Evolutionary conservation across 176 grass and related monocot species (phyloP).

Genomic region (Puccinellia tenuiflora): DNA sequence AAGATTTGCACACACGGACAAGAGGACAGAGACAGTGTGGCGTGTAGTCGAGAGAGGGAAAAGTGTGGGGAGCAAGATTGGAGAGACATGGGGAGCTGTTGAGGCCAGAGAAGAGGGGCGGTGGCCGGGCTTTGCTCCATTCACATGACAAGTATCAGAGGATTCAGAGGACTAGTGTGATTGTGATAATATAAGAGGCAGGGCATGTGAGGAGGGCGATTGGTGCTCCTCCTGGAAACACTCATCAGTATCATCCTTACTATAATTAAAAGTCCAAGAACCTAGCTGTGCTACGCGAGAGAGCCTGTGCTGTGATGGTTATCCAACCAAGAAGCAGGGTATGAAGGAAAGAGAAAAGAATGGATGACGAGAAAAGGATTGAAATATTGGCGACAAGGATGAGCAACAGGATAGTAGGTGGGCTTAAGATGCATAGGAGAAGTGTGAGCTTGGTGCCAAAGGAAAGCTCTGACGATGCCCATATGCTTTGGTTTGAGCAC

Average conservation of each 20-base stretch:
- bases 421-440: slow-evolving; percentile 24
- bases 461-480: slow-evolving; percentile 42
- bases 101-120: slow-evolving; percentile 4
- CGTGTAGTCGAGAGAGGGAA: slow-evolving; percentile 1
- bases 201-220: slow-evolving; percentile 40
- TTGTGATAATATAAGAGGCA: slow-evolving; percentile 46
- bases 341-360: slow-evolving; percentile 20
- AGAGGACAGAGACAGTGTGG: slow-evolving; percentile 1
- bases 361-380: slow-evolving; percentile 9
- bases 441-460: slow-evolving; percentile 57
- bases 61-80: slow-evolving; percentile 30
- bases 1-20: slow-evolving; percentile 15
- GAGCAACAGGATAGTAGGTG: slow-evolving; percentile 38
- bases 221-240: slow-evolving; percentile 30
- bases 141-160: slow-evolving; percentile 34
- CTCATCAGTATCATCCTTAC: slow-evolving; percentile 40
- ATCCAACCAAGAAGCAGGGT: slow-evolving; percentile 34
- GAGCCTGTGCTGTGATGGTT: slow-evolving; percentile 23
- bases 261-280: slow-evolving; percentile 26
- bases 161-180: slow-evolving; percentile 1
- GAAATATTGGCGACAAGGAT: slow-evolving; percentile 29
- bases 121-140: slow-evolving; percentile 12
- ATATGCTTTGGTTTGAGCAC: slow-evolving; percentile 54
- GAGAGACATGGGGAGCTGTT: slow-evolving; percentile 33
- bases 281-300: slow-evolving; percentile 4